phyloP scores from a whole-genome alignment of 805 yeast genomes.

The Myxozyma vanderwaltii region DNA sequence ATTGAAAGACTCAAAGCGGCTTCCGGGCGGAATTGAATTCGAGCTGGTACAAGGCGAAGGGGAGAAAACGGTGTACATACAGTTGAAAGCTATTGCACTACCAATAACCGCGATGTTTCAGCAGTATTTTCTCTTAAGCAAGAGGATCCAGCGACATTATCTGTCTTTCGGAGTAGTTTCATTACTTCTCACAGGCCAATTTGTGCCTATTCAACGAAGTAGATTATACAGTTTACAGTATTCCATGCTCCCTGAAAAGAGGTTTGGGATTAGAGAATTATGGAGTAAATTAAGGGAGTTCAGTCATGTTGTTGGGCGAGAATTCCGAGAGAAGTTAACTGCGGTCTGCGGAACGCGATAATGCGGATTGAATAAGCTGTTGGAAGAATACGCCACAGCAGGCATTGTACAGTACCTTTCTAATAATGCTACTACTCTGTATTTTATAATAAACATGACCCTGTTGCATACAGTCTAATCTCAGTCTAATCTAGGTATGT shows the following conservation, averaged over 20 bases:
- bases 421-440: too few species aligned
- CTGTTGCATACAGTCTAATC: too few species aligned
- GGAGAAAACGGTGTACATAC: slow-evolving; percentile 34
- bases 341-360: background rate
- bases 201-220: slow-evolving; percentile 50
- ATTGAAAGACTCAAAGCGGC: slow-evolving; percentile 71
- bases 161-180: slow-evolving; percentile 47
- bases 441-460: too few species aligned
- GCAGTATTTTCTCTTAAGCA: slow-evolving; percentile 50
- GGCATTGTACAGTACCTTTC: too few species aligned
- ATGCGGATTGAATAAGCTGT: too few species aligned
- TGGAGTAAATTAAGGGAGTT: slow-evolving; percentile 21
- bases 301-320: slow-evolving; percentile 11
- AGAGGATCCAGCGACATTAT: slow-evolving; percentile 48
- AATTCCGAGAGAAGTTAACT: slow-evolving; percentile 14
- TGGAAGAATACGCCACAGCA: too few species aligned
- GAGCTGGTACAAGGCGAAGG: background rate
- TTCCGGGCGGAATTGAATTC: slow-evolving; percentile 61
- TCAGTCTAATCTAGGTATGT: too few species aligned
- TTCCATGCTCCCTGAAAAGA: slow-evolving; percentile 53
- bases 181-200: slow-evolving; percentile 52
- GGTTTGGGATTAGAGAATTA: slow-evolving; percentile 39
- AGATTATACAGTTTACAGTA: slow-evolving; percentile 55
- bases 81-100: slow-evolving; percentile 51
- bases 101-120: slow-evolving; percentile 50